Evolutionary conservation across 805 yeast genomes (phyloP), one percentile per base, ranked within the genome.

Genomic region (Monosporozyma yasuniensis): DNA sequence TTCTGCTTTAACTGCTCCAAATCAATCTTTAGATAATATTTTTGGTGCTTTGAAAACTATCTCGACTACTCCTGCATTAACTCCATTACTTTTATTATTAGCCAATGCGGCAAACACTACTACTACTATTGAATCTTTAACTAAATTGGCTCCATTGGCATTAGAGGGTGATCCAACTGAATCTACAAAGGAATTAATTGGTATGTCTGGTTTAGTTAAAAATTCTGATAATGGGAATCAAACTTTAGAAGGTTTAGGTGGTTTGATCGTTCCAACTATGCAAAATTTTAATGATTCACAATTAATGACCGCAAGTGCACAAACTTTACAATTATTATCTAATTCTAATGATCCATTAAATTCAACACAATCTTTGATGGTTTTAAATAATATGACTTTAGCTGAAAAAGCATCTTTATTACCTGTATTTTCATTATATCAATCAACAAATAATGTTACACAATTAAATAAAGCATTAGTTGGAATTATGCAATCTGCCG

Each of bases 141-240:
- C 56, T 4, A 48, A 51, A 3, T 52, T 64, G 44, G 65, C 66
- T 27, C 67, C 69, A n/a, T 47, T 64, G 47, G 64, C 65, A 18
- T 47, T 54, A 10, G 39, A 56, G 6, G 55, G 54, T 11, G 52
- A 49, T 47, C 47, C 61, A 21, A 34, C 55, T 5, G 30, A 42
- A 18, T 43, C 59, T 27, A 54, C 60, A 5, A 47, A 53, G 18
- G 58, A 55, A 38, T 28, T 59, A 27, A 44, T 51, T 14, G 46
- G 47, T n/a, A 53, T 62, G 18, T 47, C 43, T 44, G 56, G 53
- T 30, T 46, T 61, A 28, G 48, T 54, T n/a, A 44, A 45, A 21
- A 10, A 37, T 14, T 51, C 56, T 1, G 30, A 32, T 32, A 48
- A 51, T 42, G 41, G 42, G 11, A 47, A 41, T 21, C 11, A n/a